These are phyloP conservation scores for Fusarium kyushuense DNA, from an alignment of 2,329 filamentous ascomycete species.

Conservation along the genomic window DNA sequence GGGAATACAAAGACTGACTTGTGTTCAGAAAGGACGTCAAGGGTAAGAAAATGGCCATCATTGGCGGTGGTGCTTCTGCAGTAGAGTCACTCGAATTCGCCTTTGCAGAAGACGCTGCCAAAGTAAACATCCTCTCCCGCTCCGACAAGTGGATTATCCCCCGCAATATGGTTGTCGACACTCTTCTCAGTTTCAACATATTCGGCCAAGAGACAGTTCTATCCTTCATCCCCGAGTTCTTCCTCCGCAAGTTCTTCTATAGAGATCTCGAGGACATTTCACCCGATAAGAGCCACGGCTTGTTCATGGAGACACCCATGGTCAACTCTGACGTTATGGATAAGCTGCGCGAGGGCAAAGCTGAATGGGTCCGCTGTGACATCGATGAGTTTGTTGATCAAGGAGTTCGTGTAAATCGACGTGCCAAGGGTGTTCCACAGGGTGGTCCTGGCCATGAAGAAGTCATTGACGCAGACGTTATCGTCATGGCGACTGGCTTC, in stretches of 20 bases:
- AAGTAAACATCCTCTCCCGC: constrained; percentile 79
- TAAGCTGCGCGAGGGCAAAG: constrained; percentile 76
- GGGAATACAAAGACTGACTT: constrained; percentile 32
- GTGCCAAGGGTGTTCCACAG: constrained; percentile 78
- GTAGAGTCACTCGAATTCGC: constrained; percentile 88
- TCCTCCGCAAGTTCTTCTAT: constrained; percentile 85
- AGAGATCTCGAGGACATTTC: constrained; percentile 81
- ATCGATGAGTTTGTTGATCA: constrained; percentile 73
- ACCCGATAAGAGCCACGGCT: constrained; percentile 69
- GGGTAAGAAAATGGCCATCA: constrained; percentile 79
- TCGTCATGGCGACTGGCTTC: constrained; percentile 87
- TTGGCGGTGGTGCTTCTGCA: constrained; percentile 84
- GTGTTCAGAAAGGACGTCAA: constrained; percentile 70
- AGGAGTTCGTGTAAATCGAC: constrained; percentile 78
- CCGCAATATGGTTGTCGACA: constrained; percentile 79
- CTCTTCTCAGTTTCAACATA: constrained; percentile 80
- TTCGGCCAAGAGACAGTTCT: constrained; percentile 81
- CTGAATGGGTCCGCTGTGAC: constrained; percentile 85
- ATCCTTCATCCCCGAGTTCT: constrained; percentile 81
- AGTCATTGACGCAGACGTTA: constrained; percentile 77
- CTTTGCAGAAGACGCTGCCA: constrained; percentile 71
- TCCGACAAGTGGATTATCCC: constrained; percentile 92
- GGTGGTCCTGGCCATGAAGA: constrained; percentile 77
- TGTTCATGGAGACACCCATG: constrained; percentile 90
- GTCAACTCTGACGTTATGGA: constrained; percentile 85